phyloP scores from a whole-genome alignment of 108 stramenopile species.

The Nitzschia sp. region DNA sequence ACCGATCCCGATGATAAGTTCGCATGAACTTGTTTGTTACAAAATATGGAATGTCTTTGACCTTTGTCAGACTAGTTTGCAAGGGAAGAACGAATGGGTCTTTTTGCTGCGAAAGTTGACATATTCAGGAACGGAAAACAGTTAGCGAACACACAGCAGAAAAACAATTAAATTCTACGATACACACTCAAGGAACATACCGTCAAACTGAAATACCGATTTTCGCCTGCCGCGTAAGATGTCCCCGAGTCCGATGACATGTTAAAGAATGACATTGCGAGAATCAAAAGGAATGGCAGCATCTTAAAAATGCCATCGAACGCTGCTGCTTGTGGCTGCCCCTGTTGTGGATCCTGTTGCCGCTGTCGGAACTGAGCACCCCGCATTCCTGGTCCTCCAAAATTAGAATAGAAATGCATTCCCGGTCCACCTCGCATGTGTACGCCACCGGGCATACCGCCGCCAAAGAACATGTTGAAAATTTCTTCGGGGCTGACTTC shows the following conservation, averaged over 20 bases:
- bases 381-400: constrained; percentile 33
- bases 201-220: constrained; percentile 81
- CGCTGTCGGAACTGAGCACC: constrained; percentile 39
- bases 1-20: constrained; percentile 77
- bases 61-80: constrained; percentile 63
- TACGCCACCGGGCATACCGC: constrained; percentile 78
- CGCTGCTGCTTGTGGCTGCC: constrained; percentile 35
- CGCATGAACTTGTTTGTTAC: constrained; percentile 83
- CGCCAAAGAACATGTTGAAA: constrained; percentile 97
- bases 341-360: constrained; percentile 29
- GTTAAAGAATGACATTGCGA: constrained; percentile 72
- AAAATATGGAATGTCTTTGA: constrained; percentile 90
- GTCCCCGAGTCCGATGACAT: constrained; percentile 24
- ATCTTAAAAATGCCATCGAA: constrained; percentile 53
- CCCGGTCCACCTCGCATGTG: constrained; percentile 54
- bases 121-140: background rate
- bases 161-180: too few species aligned
- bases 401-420: constrained; percentile 46
- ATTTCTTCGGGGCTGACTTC: constrained; percentile 93
- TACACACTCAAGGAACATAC: constrained; percentile 42
- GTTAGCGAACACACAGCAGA: background rate
- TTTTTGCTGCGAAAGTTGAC: constrained; percentile 34
- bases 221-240: constrained; percentile 44
- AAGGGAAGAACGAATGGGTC: constrained; percentile 73
- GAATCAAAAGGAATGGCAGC: constrained; percentile 74